phyloP scores from a whole-genome alignment of 805 yeast species.

The Lipomyces chichibuensis region DNA sequence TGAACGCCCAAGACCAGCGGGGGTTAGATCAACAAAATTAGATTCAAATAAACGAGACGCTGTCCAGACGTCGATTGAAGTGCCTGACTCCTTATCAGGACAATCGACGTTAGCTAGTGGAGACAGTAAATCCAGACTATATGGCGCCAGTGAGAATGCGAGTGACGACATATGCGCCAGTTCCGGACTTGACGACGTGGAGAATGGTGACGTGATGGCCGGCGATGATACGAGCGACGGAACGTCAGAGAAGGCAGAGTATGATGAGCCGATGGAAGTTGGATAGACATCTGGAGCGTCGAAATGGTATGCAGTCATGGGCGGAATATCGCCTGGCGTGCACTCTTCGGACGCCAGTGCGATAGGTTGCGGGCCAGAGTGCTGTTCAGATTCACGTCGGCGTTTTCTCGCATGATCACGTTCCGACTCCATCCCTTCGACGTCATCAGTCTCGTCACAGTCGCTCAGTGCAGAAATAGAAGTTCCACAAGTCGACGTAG shows the following conservation, averaged over 20 bases:
- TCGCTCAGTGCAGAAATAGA: neutral
- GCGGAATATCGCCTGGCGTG: neutral
- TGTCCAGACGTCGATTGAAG: neutral
- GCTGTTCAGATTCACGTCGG: neutral
- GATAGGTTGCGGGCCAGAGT: neutral
- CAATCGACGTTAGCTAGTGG: neutral
- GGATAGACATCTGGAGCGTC: neutral
- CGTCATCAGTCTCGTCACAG: neutral
- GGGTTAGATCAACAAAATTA: neutral
- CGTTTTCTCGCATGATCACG: neutral
- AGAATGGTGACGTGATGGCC: neutral
- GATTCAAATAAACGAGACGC: neutral
- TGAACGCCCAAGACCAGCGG: neutral
- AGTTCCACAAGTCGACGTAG: neutral
- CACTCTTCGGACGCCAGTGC: neutral
- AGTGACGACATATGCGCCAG: neutral
- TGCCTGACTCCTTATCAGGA: neutral
- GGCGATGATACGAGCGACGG: neutral
- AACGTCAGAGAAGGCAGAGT: neutral
- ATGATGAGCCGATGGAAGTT: neutral
- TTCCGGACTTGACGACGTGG: neutral
- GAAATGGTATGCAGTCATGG: neutral
- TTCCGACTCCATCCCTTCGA: neutral
- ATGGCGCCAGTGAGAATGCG: neutral
- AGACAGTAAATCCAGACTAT: neutral